Percentiles rank a stretch among this genome's conserved stretches.
Conservation (phyloP, 2,329 filamentous ascomycete species). For the Colletotrichum sp. region DNA sequence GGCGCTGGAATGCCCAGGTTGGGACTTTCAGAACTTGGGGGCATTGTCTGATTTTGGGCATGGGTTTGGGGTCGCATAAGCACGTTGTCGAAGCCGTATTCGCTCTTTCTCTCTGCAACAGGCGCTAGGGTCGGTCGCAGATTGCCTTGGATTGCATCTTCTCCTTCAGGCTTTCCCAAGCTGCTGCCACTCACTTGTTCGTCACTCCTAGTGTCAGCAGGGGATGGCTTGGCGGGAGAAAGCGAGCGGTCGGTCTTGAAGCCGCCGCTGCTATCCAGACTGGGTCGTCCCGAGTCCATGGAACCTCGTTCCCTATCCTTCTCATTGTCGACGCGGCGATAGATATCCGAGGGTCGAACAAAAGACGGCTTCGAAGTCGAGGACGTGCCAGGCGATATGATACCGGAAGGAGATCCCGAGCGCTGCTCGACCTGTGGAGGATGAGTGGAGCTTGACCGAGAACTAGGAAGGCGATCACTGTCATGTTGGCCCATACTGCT, state of each 20-base stretch:
- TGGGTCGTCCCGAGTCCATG: slow-evolving; percentile 62
- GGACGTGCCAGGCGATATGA: slow-evolving; percentile 37
- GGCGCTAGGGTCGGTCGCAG: slow-evolving; percentile 44
- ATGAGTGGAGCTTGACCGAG: slow-evolving; percentile 32
- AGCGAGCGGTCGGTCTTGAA: neutral
- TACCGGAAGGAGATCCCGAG: slow-evolving; percentile 42
- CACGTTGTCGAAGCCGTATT: slow-evolving; percentile 58
- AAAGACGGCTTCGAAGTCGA: slow-evolving; percentile 66
- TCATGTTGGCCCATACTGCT: slow-evolving; percentile 62
- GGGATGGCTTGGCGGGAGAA: neutral
- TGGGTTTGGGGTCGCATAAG: slow-evolving; percentile 21
- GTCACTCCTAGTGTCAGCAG: slow-evolving; percentile 1
- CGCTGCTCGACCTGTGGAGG: slow-evolving; percentile 39
- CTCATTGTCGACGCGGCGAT: slow-evolving; percentile 74
- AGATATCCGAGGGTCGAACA: slow-evolving; percentile 78
- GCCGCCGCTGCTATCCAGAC: slow-evolving; percentile 52
- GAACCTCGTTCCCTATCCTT: slow-evolving; percentile 60
- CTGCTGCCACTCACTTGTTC: slow-evolving; percentile 9
- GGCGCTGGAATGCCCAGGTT: neutral
- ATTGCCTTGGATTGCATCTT: slow-evolving; percentile 11
- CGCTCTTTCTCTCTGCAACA: slow-evolving; percentile 63
- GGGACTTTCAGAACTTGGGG: slow-evolving; percentile 7
- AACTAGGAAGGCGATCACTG: slow-evolving; percentile 29
- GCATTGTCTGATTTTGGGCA: neutral
- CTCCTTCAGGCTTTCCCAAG: neutral